Conservation (phyloP, 2,329 filamentous ascomycete species). For the Colletotrichum chlorophyti region DNA sequence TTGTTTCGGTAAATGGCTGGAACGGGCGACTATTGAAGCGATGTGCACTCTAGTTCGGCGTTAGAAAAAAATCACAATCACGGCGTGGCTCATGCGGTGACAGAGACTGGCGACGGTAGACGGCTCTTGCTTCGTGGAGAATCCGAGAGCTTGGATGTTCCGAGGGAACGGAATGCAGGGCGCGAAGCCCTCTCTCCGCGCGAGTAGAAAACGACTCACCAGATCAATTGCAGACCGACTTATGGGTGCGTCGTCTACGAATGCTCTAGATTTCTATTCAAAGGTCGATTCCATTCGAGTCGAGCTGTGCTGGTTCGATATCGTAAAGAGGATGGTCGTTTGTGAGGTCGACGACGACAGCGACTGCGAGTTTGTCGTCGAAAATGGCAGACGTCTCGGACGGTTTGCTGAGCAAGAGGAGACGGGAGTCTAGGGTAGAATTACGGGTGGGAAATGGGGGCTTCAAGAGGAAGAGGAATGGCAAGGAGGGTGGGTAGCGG, state of each 20-base stretch:
- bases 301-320: not conserved
- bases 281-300: not conserved
- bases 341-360: conserved; percentile 4
- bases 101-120: not conserved
- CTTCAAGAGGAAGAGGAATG: conserved; percentile 19
- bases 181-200: not conserved
- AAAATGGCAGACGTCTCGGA: conserved; percentile 7
- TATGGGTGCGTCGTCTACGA: not conserved
- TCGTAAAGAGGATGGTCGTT: not conserved
- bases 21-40: not conserved
- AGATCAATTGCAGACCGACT: not conserved
- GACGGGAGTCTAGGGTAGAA: not conserved
- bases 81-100: not conserved
- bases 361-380: conserved; percentile 6
- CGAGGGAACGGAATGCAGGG: conserved; percentile 3
- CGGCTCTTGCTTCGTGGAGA: not conserved
- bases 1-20: not conserved
- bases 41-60: conserved; percentile 1
- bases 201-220: not conserved
- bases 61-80: not conserved
- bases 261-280: no score
- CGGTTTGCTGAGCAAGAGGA: not conserved
- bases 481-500: conserved; percentile 14
- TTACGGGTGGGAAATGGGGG: conserved; percentile 17
- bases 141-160: not conserved